These are phyloP conservation scores for Ophiostoma sp. DNA, from an alignment of 2,329 filamentous ascomycete genomes.

Conservation along the genomic window DNA sequence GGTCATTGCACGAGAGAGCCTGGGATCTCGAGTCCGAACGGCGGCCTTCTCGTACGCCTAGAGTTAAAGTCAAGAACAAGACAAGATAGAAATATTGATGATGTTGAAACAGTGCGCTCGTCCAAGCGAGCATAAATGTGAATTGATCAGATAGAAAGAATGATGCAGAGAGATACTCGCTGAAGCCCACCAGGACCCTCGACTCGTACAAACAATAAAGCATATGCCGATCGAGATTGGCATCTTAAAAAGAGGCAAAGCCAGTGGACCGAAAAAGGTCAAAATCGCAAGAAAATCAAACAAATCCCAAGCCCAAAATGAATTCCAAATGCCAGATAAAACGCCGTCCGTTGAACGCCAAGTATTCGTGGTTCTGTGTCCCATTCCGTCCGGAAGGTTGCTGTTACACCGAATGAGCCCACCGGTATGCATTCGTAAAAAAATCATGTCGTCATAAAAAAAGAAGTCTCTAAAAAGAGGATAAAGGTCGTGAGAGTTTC, in stretches of 20 bases:
- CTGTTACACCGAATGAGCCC: background rate
- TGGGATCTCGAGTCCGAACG: background rate
- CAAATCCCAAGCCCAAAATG: background rate
- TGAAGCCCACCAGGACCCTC: background rate
- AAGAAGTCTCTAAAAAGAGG: background rate
- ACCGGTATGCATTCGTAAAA: slow-evolving; percentile 24
- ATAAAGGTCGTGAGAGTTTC: background rate
- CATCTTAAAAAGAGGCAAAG: background rate
- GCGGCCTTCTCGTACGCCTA: background rate
- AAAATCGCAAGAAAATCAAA: background rate
- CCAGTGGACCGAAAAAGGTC: background rate
- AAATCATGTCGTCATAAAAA: slow-evolving; percentile 24
- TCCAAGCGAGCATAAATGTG: background rate
- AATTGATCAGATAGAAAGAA: background rate
- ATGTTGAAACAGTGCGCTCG: background rate
- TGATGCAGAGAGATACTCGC: background rate
- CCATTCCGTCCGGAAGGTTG: background rate
- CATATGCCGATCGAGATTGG: background rate
- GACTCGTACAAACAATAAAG: background rate
- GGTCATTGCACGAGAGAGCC: background rate
- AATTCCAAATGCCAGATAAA: slow-evolving; percentile 17
- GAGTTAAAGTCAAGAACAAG: background rate
- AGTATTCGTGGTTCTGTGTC: slow-evolving; percentile 20
- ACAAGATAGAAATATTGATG: background rate
- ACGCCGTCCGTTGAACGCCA: slow-evolving; percentile 14